Evolutionary conservation across 495 filamentous ascomycete species (phyloP).

Genomic region (Parathielavia hyrcaniae): DNA sequence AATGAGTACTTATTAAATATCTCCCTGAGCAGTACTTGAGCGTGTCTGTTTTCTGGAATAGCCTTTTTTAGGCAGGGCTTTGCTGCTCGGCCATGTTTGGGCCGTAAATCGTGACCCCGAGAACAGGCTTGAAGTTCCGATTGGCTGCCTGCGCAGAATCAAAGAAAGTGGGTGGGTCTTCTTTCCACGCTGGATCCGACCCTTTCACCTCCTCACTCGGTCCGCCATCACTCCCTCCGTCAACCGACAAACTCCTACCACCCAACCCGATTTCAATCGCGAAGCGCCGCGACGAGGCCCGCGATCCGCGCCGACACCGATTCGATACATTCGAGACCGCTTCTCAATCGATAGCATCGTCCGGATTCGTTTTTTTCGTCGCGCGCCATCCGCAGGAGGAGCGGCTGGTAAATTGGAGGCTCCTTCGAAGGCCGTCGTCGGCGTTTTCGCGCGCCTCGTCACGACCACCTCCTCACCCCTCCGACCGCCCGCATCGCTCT

Average conservation of each 20-base stretch:
- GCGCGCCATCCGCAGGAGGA: slow-evolving; percentile 22
- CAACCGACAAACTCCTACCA: slow-evolving; percentile 23
- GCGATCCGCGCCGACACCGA: slow-evolving; percentile 23
- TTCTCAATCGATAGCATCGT: not conserved
- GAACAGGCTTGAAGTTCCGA: too few species aligned
- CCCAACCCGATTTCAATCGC: slow-evolving; percentile 25
- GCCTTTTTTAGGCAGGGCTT: too few species aligned
- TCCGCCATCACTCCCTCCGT: slow-evolving; percentile 21
- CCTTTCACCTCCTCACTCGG: slow-evolving; percentile 15
- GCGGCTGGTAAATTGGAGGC: slow-evolving; percentile 20
- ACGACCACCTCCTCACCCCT: slow-evolving; percentile 31
- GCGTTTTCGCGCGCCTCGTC: slow-evolving; percentile 41
- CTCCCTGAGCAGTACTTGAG: too few species aligned
- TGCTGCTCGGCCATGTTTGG: too few species aligned
- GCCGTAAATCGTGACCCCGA: too few species aligned
- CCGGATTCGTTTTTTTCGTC: slow-evolving; percentile 16
- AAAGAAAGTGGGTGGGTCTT: too few species aligned
- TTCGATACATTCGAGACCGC: slow-evolving; percentile 3
- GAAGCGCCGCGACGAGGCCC: slow-evolving; percentile 27
- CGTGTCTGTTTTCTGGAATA: too few species aligned
- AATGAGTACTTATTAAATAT: too few species aligned
- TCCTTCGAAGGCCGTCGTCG: slow-evolving; percentile 25
- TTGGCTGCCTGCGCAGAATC: too few species aligned
- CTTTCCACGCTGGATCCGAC: too few species aligned
- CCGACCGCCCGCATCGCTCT: slow-evolving; percentile 28